Base-by-base conservation (phyloP, 805 yeast genomes). In the Candida germanica region DNA sequence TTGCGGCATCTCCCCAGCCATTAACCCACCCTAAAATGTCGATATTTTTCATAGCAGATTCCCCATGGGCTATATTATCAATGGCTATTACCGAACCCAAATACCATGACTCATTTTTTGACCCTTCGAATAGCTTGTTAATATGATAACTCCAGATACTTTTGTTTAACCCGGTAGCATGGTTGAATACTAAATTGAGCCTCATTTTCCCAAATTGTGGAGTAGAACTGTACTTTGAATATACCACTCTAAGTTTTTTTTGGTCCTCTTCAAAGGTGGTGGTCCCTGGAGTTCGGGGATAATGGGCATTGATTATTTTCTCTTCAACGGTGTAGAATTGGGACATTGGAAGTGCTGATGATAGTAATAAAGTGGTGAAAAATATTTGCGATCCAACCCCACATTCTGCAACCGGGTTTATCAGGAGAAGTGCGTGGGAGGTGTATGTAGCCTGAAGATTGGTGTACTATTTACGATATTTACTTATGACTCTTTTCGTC, bases 41-140 rank as follows among this genome's bases (percentile, higher is more conserved):
- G 26, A 57, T 53, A 49, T 85, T 86, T 29, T 73, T 51, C 3
- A 73, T 44, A 1, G 75, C 80, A 2, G 88, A 80, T 46, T 84
- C 94, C 3, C 89, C 88, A 50, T 81, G 89, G 29, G 69, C 67
- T 7, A 69, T 80, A 15, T 71, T 64, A 57, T 85, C 94, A 21
- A 75, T 33, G 6, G 82, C 61, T 10, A 83, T 53, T 9, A 77
- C 73, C 20, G 69, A 53, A 14, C 66, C 66, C 24, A 77, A 36
- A 27, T 54, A 56, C 75, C 77, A 71, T 4, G 40, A 28, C 6
- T 8, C 29, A n/a, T 15, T 15, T 6, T 7, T 5, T 7, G 60
- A 51, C 27, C 49, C 28, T 36, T 54, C 54, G 46, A 64, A 75
- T 23, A 77, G 48, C 44, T 61, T 58, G 18, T 63, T 59, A 29